Evolutionary conservation across 2,329 filamentous ascomycete genomes (phyloP), one percentile per base, ranked within the genome.

Genomic region (Coniochaeta ligniaria): DNA sequence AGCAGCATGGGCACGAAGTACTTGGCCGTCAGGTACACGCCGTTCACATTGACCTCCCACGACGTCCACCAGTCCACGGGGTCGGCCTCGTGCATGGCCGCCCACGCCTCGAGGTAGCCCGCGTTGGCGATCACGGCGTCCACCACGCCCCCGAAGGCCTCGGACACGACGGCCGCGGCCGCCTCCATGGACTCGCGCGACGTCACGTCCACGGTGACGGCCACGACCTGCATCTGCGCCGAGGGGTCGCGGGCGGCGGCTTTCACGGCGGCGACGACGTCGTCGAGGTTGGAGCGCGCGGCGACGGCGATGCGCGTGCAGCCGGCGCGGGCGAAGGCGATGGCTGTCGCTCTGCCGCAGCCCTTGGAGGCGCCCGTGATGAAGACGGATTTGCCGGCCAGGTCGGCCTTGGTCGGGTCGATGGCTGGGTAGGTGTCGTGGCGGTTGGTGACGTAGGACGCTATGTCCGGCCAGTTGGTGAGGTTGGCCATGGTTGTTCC

Each of bases 1-100:
- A 60, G 52, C 41, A 83, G 62, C 33, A 80, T 59, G 0, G 80
- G 79, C n/a, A 85, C 69, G 63, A 85, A 83, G 1, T 75, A 73
- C 17, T 73, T 71, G 1, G 76, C 74, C 28, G 76, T 66, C 14
- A 81, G 72, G 50, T 80, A 80, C 0, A 74, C 69, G 0, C 82
- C 81, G 56, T 76, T 78, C 31, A 83, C 66, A 61, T 84, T 84
- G 59, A 82, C 76, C 41, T 81, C 77, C 67, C 75, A 80, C 33
- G 75, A 74, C 24, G 65, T 66, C 75, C 76, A 80, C 72, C 79
- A 83, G n/a, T 76, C 75, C 1, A 71, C 67, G 5, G 73, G 69
- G 26, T 76, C 69, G 2, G 71, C 67, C n/a, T 79, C 75, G 20
- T 67, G 67, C 17, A 78, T 68, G n/a, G 67, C 66, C 1, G 65